These are phyloP conservation scores for Tolypocladium guangdongense DNA, from an alignment of 2,329 filamentous ascomycete genomes.

Conservation along the genomic window DNA sequence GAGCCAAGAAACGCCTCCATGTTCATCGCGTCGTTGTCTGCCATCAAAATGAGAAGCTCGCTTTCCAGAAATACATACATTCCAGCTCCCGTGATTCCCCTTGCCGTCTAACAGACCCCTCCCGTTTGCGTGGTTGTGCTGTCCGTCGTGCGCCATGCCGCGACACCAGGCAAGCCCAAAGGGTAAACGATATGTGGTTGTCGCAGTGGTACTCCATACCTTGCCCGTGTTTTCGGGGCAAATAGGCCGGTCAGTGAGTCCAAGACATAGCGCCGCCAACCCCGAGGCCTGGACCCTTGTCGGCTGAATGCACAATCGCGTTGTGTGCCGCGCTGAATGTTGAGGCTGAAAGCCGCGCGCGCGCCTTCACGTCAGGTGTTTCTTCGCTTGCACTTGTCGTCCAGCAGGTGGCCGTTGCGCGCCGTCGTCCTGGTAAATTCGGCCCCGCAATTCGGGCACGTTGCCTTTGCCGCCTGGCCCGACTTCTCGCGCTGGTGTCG, in stretches of 20 bases:
- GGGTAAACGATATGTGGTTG: background rate
- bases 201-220: background rate
- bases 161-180: background rate
- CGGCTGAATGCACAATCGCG: too few relatives aligned
- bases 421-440: constrained; percentile 87
- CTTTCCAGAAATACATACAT: background rate
- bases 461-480: constrained; percentile 77
- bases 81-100: background rate
- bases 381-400: constrained; percentile 83
- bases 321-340: background rate
- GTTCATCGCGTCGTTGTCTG: background rate
- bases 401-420: constrained; percentile 71
- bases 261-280: background rate
- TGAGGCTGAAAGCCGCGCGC: background rate
- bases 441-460: constrained; percentile 82
- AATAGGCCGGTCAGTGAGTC: background rate
- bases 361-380: constrained; percentile 9
- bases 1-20: background rate
- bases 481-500: constrained; percentile 92
- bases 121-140: background rate
- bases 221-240: background rate
- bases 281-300: too few relatives aligned
- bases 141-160: background rate
- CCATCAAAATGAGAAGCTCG: background rate
- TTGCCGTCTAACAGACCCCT: background rate